Conservation (phyloP, 305 asterid genomes). For the Withania somnifera region DNA sequence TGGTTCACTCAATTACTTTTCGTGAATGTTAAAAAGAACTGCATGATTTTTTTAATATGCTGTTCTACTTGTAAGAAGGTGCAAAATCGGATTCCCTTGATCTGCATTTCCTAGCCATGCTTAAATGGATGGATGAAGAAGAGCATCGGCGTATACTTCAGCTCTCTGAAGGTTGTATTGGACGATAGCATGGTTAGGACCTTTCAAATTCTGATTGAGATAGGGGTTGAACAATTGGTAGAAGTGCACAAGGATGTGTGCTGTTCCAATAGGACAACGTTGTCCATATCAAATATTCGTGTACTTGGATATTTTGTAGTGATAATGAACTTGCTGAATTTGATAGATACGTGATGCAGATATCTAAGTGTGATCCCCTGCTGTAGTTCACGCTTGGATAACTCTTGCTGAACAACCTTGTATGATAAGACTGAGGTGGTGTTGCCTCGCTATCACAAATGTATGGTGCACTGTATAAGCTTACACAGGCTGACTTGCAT, state of each 20-base stretch:
- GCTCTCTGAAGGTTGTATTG: background rate
- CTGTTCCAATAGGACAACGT: background rate
- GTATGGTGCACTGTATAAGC: background rate
- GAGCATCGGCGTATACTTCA: background rate
- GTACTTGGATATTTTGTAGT: background rate
- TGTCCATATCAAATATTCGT: background rate
- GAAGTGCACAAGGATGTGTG: background rate
- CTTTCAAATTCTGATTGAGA: background rate
- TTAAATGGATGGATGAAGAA: background rate
- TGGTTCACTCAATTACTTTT: too few relatives aligned
- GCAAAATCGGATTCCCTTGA: background rate
- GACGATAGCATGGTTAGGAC: background rate
- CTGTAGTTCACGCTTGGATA: background rate
- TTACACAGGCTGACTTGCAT: background rate
- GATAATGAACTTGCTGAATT: background rate
- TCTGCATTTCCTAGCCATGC: background rate
- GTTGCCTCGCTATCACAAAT: background rate
- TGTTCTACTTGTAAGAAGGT: background rate
- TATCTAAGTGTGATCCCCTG: background rate
- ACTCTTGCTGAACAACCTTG: background rate
- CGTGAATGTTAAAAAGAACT: background rate
- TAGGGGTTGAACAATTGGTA: background rate
- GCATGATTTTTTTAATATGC: background rate
- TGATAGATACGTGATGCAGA: background rate
- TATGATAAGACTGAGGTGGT: background rate